phyloP scores from a whole-genome alignment of 306 rosid genomes.

The Lotus japonicus region DNA sequence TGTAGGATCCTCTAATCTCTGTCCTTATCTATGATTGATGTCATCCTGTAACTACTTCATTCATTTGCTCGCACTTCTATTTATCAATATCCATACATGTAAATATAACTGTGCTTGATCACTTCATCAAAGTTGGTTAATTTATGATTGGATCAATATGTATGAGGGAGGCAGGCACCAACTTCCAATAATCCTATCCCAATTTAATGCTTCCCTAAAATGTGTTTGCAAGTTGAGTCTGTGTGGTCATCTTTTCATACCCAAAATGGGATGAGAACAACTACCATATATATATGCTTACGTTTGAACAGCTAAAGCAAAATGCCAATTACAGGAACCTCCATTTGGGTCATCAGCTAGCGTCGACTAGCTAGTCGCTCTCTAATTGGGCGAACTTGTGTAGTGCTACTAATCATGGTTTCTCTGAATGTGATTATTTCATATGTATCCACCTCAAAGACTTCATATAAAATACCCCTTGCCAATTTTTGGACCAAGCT shows the following conservation, averaged over 20 bases:
- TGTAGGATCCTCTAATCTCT: background rate
- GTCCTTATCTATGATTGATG: slow-evolving; percentile 25
- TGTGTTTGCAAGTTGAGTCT: background rate
- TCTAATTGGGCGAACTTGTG: no score
- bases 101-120: background rate
- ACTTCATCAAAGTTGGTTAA: background rate
- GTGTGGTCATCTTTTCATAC: background rate
- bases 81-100: slow-evolving; percentile 1
- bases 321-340: slow-evolving; percentile 22
- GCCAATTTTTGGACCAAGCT: background rate
- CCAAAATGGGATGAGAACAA: slow-evolving; percentile 9
- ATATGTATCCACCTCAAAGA: background rate
- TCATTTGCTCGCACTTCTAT: background rate
- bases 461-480: background rate
- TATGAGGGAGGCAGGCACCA: slow-evolving; percentile 18
- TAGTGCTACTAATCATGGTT: background rate
- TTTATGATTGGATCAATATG: slow-evolving; percentile 9
- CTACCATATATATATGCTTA: background rate
- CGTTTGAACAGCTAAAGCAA: slow-evolving; percentile 23
- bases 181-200: background rate
- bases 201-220: slow-evolving; percentile 12
- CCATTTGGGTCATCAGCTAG: slow-evolving; percentile 29
- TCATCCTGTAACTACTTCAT: slow-evolving; percentile 21
- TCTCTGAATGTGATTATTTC: no score
- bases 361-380: no score